A percentile compares a stretch with the other conserved stretches of the same genome.
Conservation (phyloP, 1,284 basidiomycete species). For the Mycena citricolor region DNA sequence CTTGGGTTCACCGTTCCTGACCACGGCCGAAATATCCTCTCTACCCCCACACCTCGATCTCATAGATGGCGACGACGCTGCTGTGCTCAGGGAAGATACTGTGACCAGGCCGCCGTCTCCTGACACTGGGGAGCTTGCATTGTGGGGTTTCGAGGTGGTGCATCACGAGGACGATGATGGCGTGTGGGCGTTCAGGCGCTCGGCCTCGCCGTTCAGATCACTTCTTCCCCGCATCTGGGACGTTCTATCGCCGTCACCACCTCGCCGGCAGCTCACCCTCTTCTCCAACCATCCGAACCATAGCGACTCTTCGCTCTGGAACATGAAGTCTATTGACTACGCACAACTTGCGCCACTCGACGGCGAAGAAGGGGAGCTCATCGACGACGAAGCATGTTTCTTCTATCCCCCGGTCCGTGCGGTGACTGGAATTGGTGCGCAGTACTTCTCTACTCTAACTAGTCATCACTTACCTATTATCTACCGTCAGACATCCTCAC, state of each 20-base stretch:
- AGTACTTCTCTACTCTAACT: conserved; percentile 14
- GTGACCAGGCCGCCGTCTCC: conserved; percentile 37
- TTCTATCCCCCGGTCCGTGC: conserved; percentile 35
- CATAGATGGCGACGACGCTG: conserved; percentile 42
- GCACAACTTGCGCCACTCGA: conserved; percentile 67
- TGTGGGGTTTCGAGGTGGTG: conserved; percentile 32
- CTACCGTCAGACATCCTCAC: conserved; percentile 42
- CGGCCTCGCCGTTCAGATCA: conserved; percentile 24
- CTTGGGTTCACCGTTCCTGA: conserved; percentile 44
- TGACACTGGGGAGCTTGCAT: conserved; percentile 39
- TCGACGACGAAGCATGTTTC: conserved; percentile 27
- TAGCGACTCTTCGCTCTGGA: conserved; percentile 34
- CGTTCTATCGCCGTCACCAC: conserved; percentile 42
- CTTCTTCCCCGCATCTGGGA: conserved; percentile 57
- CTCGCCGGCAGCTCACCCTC: conserved; percentile 34
- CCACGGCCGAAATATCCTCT: conserved; percentile 32
- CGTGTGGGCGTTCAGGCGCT: conserved; percentile 20
- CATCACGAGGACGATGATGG: conserved; percentile 19
- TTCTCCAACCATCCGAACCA: conserved; percentile 29
- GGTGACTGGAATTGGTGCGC: conserved; percentile 60
- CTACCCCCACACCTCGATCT: conserved; percentile 37
- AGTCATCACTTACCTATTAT: conserved; percentile 4
- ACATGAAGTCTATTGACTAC: conserved; percentile 45
- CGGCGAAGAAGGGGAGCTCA: conserved; percentile 77
- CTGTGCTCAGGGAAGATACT: conserved; percentile 41